These are phyloP conservation scores for Petunia axillaris DNA, from an alignment of 257 asterid genomes.

Conservation along the genomic window DNA sequence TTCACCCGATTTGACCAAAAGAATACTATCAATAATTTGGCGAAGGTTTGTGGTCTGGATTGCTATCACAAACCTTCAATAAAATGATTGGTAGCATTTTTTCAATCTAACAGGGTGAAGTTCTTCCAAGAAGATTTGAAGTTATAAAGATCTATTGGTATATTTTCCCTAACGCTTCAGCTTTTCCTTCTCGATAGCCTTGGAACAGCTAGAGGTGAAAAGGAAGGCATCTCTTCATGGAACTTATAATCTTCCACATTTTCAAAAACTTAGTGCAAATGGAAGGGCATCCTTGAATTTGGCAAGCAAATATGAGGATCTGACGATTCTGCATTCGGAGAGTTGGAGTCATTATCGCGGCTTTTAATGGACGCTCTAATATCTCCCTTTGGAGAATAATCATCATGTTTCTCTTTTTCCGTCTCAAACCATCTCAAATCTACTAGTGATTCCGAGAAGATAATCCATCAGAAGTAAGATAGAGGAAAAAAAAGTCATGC, in stretches of 20 bases:
- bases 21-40: conserved; percentile 59
- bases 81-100: conserved; percentile 56
- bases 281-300: no score
- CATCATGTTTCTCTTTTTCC: no score
- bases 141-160: conserved; percentile 26
- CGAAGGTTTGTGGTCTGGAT: conserved; percentile 41
- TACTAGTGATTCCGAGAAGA: no score
- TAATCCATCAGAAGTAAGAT: no score
- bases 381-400: no score
- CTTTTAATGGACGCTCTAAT: no score
- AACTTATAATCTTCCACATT: conserved; percentile 40
- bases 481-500: no score
- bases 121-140: conserved; percentile 47
- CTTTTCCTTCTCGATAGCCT: conserved; percentile 24
- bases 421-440: no score
- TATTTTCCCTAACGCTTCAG: conserved; percentile 31
- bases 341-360: no score
- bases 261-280: conserved; percentile 39
- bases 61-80: conserved; percentile 45
- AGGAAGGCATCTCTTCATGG: conserved; percentile 41
- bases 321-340: no score
- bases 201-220: background rate
- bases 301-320: no score
- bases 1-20: conserved; percentile 46
- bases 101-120: conserved; percentile 45